Percentiles rank a stretch among this genome's conserved stretches.
Conservation (phyloP, 176 grass and related monocot species). For the Alloteropsis semialata region DNA sequence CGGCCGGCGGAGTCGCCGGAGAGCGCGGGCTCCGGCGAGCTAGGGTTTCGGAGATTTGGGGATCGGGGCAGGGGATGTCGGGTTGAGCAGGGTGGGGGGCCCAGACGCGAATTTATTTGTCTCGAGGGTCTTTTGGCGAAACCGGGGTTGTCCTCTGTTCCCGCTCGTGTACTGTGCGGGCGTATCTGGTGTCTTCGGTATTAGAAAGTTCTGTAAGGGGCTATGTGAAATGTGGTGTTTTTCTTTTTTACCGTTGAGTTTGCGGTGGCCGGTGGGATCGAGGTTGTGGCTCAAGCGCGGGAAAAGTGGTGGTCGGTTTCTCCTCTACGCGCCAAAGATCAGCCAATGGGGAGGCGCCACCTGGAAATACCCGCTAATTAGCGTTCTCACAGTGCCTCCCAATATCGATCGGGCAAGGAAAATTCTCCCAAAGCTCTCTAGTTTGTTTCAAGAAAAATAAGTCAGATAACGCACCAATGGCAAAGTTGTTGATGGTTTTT, state of each 20-base stretch:
- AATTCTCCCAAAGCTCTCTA: no score
- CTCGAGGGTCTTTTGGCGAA: neutral
- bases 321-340: neutral
- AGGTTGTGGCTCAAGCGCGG: neutral
- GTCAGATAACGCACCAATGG: no score
- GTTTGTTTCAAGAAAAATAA: no score
- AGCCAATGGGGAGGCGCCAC: neutral
- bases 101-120: slow-evolving; percentile 9
- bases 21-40: slow-evolving; percentile 25
- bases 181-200: neutral
- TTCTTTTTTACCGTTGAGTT: slow-evolving; percentile 4
- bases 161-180: neutral
- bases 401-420: no score
- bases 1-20: slow-evolving; percentile 9
- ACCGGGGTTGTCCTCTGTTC: neutral
- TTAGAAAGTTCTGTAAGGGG: slow-evolving; percentile 2
- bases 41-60: slow-evolving; percentile 46
- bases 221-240: neutral
- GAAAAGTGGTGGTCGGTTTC: neutral
- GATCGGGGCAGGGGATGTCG: neutral
- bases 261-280: neutral
- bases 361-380: neutral
- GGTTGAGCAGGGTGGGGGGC: neutral
- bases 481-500: no score
- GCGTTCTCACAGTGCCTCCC: neutral